Percentiles rank a stretch among this genome's conserved stretches.
Conservation (phyloP, 2,329 filamentous ascomycete species). For the Monosporascus sp. region DNA sequence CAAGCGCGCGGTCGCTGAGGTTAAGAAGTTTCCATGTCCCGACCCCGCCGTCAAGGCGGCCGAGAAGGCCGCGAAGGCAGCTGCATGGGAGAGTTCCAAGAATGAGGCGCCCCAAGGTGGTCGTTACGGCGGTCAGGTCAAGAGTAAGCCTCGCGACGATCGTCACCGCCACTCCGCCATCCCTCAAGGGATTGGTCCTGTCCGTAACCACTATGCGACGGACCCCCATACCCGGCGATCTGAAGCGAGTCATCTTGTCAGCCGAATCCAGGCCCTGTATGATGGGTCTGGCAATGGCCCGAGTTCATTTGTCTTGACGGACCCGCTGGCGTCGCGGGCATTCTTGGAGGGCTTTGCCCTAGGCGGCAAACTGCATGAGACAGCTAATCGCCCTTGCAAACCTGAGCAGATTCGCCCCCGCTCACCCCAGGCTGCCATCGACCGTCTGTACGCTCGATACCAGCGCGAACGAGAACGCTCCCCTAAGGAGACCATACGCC, state of each 20-base stretch:
- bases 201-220: neutral
- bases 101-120: neutral
- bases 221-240: neutral
- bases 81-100: neutral
- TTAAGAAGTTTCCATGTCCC: conserved; percentile 7
- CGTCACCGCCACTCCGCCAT: neutral
- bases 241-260: conserved; percentile 12
- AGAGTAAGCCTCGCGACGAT: neutral
- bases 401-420: neutral
- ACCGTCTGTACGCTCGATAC: neutral
- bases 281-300: conserved; percentile 9
- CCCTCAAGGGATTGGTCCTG: neutral
- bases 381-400: neutral
- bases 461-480: neutral
- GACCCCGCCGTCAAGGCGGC: conserved; percentile 1
- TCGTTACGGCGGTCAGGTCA: neutral
- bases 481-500: neutral
- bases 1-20: conserved; percentile 10
- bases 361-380: conserved; percentile 5
- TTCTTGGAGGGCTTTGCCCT: conserved; percentile 23
- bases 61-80: neutral
- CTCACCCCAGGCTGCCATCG: neutral
- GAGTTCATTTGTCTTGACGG: conserved; percentile 11
- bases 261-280: conserved; percentile 14
- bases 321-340: conserved; percentile 19